phyloP scores from a whole-genome alignment of 805 yeast species.

The Starmerella khaoyaiensis region DNA sequence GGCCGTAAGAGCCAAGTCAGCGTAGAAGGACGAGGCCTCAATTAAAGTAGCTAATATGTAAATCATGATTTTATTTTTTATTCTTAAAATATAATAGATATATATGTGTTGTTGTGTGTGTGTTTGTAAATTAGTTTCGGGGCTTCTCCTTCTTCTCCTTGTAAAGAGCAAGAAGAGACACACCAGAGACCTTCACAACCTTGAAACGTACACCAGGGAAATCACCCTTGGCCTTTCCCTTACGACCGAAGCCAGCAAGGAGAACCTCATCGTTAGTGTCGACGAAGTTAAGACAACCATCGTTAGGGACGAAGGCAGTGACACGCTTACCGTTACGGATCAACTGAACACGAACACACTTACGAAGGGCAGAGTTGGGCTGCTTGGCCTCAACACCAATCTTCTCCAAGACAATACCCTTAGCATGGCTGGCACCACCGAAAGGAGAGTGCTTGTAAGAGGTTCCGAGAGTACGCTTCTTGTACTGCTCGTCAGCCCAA shows the following conservation, averaged over 20 bases:
- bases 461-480: constrained; percentile 98
- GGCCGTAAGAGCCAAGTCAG: constrained; percentile 53
- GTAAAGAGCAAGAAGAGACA: constrained; percentile 98
- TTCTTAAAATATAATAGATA: neutral
- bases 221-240: constrained; percentile 99
- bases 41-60: constrained; percentile 8
- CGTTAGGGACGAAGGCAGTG: constrained; percentile 99
- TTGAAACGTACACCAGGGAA: constrained; percentile 99
- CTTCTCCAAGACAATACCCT: constrained; percentile 99
- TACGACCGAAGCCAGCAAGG: constrained; percentile 99
- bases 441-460: constrained; percentile 99
- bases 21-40: constrained; percentile 51
- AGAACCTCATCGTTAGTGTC: constrained; percentile 99
- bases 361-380: constrained; percentile 99
- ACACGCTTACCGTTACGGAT: constrained; percentile 99
- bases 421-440: constrained; percentile 99
- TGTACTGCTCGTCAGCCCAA: constrained; percentile 98
- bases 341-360: constrained; percentile 99
- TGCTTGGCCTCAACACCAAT: constrained; percentile 99
- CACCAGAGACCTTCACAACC: constrained; percentile 99
- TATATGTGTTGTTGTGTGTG: neutral
- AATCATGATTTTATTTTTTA: neutral
- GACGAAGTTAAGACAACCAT: constrained; percentile 99
- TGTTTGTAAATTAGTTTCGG: constrained; percentile 58
- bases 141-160: constrained; percentile 99